A percentile compares a stretch with the other conserved stretches of the same genome.
Conservation (phyloP, 75 land plant genomes). For the Picea sitchensis region DNA sequence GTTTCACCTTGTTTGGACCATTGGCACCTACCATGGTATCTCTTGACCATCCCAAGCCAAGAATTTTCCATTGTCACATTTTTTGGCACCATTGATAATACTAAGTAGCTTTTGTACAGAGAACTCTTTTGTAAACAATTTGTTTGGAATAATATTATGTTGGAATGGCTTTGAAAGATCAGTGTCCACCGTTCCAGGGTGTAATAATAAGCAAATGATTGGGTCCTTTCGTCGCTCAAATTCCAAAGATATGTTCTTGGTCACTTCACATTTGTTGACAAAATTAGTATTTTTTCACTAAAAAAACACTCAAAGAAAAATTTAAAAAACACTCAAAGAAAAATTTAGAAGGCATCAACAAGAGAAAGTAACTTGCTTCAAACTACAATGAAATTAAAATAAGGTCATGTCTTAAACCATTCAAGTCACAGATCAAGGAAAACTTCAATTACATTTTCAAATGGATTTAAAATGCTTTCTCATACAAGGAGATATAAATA, state of each 20-base stretch:
- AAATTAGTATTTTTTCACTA: background rate
- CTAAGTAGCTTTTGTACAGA: conserved; percentile 79
- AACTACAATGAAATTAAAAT: background rate
- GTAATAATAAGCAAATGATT: conserved; percentile 65
- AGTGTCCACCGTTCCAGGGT: conserved; percentile 95
- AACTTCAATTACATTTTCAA: background rate
- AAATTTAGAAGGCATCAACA: background rate
- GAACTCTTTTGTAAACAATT: conserved; percentile 80
- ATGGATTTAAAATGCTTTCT: background rate
- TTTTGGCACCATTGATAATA: conserved; percentile 58
- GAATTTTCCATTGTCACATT: conserved; percentile 84
- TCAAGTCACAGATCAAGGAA: background rate
- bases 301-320: background rate
- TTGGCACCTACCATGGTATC: conserved; percentile 68
- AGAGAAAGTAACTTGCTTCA: background rate
- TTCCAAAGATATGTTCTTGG: conserved; percentile 76
- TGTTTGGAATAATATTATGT: conserved; percentile 66
- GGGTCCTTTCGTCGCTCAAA: conserved; percentile 72
- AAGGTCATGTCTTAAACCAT: no score
- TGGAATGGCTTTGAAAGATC: conserved; percentile 91
- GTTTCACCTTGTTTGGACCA: background rate
- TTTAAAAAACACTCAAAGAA: no score
- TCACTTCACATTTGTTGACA: conserved; percentile 51
- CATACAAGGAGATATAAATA: background rate
- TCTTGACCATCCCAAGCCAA: conserved; percentile 96